Evolutionary conservation across 352 stramenopile species (phyloP), one percentile per base, ranked within the genome.

Genomic region (Globisporangium nagaii): DNA sequence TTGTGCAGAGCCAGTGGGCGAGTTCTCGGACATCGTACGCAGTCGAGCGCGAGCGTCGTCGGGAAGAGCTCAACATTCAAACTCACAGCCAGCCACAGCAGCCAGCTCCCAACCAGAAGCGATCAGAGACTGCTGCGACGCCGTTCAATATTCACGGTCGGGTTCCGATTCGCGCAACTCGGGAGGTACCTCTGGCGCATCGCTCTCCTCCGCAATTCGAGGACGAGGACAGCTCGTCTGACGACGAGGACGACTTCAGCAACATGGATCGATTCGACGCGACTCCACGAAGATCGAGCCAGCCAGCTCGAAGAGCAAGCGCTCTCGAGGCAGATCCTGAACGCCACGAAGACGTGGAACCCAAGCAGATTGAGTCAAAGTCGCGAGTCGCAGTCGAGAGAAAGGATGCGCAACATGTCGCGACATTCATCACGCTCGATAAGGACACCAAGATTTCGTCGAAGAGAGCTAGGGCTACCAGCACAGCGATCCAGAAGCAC

Each of bases 101-200:
- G 42, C 9, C 20, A 28, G 12, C n/a, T 10, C 17, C 34, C n/a
- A n/a, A n/a, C 17, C 36, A 17, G 25, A 25, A 2, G 6, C n/a
- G 8, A 37, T n/a, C n/a, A n/a, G n/a, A n/a, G n/a, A n/a, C n/a
- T n/a, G n/a, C n/a, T n/a, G n/a, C 15, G n/a, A 11, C 46, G 1
- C 56, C 56, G 20, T 70, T 70, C 42, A 66, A 57, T 27, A 13
- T 61, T 12, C 58, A 42, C n/a, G 73, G 73, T 1, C 60, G 64
- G 12, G 73, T 86, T 9, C 73, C 75, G 6, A 78, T 84, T 10
- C 68, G 73, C 35, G 37, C 24, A 32, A 55, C 22, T 36, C 25
- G 25, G 8, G 24, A 35, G 3, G 42, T 36, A 3, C 42, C 25
- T 12, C 17, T 30, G 15, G 25, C 19, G 19, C 5, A 31, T 15